Evolutionary conservation across 2,329 filamentous ascomycete genomes (phyloP).

Genomic region (Huntiella abstrusa): DNA sequence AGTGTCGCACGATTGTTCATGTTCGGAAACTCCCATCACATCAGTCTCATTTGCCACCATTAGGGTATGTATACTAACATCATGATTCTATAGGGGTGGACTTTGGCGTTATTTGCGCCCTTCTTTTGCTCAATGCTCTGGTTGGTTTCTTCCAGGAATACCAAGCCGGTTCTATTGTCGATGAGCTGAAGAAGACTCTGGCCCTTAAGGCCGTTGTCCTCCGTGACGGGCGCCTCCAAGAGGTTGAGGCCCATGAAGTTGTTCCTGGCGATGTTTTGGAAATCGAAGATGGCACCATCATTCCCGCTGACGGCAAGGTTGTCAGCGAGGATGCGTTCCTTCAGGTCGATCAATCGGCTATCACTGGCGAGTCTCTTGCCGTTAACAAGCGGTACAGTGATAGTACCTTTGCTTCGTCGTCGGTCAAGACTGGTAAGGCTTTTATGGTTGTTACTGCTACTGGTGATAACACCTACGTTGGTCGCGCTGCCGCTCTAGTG

Average conservation of each 20-base stretch:
- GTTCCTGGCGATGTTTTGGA: slow-evolving; percentile 82
- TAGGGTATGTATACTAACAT: slow-evolving; percentile 1
- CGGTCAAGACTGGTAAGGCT: slow-evolving; percentile 77
- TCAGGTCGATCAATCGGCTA: slow-evolving; percentile 48
- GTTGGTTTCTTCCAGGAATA: slow-evolving; percentile 83
- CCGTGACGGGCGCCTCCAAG: slow-evolving; percentile 56
- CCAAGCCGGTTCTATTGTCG: slow-evolving; percentile 77
- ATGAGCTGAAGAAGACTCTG: slow-evolving; percentile 77
- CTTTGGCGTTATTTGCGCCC: slow-evolving; percentile 74
- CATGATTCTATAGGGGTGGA: slow-evolving; percentile 42
- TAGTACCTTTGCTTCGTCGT: slow-evolving; percentile 66
- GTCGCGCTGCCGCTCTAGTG: slow-evolving; percentile 71
- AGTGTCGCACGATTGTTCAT: too few species aligned
- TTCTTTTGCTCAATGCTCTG: slow-evolving; percentile 64
- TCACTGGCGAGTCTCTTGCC: slow-evolving; percentile 51
- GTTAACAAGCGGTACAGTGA: slow-evolving; percentile 76
- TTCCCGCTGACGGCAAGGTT: slow-evolving; percentile 73
- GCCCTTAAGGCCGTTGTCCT: slow-evolving; percentile 76
- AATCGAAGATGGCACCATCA: slow-evolving; percentile 74
- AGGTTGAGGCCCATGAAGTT: slow-evolving; percentile 66
- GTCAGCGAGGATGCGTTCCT: slow-evolving; percentile 69
- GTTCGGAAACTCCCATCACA: not conserved
- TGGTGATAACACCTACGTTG: slow-evolving; percentile 80
- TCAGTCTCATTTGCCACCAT: too few species aligned
- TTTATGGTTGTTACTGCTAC: slow-evolving; percentile 68